Evolutionary conservation across 192 early-diverging fungal species (phyloP).

Genomic region (Coemansia sp.): DNA sequence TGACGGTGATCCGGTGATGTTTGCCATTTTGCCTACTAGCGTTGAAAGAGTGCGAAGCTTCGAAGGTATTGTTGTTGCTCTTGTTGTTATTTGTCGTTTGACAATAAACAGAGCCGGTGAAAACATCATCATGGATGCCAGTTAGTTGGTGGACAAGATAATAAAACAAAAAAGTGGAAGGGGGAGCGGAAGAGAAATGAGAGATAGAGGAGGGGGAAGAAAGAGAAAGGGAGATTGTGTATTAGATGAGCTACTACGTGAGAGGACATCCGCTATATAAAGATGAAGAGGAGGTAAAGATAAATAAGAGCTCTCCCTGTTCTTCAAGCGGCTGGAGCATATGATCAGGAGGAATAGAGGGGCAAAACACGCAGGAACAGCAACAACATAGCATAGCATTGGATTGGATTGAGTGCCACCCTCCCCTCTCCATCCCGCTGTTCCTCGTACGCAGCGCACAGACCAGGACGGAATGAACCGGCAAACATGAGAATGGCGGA

Average conservation of each 20-base stretch:
- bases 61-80: neutral
- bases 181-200: constrained; percentile 6
- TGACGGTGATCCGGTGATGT: neutral
- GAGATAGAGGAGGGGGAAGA: neutral
- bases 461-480: too few relatives aligned
- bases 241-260: neutral
- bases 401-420: too few relatives aligned
- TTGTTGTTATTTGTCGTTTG: constrained; percentile 13
- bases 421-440: too few relatives aligned
- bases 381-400: too few relatives aligned
- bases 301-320: too few relatives aligned
- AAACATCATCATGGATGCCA: neutral
- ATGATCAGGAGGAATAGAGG: too few relatives aligned
- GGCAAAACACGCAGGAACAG: too few relatives aligned
- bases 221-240: constrained; percentile 2
- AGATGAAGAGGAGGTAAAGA: too few relatives aligned
- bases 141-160: neutral
- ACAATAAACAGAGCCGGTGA: constrained; percentile 18
- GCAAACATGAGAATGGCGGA: too few relatives aligned
- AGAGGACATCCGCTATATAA: neutral
- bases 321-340: too few relatives aligned
- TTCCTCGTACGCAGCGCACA: too few relatives aligned
- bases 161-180: neutral
- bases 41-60: constrained; percentile 4
- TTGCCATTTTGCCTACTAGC: constrained; percentile 26